Percentiles rank a stretch among this genome's conserved stretches.
phyloP scores from a whole-genome alignment of 2,329 filamentous ascomycete species.

The Colletotrichum paranaense region DNA sequence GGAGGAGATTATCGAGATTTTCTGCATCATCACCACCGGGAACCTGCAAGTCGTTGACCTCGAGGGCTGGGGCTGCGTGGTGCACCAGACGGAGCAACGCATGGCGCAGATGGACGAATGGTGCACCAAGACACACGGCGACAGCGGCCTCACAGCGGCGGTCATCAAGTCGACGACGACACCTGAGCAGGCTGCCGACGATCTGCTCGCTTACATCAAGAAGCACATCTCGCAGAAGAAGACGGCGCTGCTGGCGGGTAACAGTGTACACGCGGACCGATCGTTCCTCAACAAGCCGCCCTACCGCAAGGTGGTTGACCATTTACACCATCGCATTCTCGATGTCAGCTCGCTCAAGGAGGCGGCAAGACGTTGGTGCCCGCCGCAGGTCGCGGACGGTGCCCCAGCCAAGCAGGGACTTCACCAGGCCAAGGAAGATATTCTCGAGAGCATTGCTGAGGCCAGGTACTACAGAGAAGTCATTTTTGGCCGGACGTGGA shows the following conservation, averaged over 20 bases:
- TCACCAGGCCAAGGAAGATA: constrained; percentile 89
- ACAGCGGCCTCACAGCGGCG: constrained; percentile 83
- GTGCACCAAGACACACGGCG: constrained; percentile 84
- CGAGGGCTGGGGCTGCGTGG: constrained; percentile 80
- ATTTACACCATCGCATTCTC: constrained; percentile 90
- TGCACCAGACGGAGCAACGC: constrained; percentile 77
- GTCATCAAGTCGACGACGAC: constrained; percentile 80
- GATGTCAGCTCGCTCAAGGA: constrained; percentile 96
- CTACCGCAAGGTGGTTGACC: constrained; percentile 77
- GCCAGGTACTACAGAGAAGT: constrained; percentile 82
- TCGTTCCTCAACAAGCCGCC: constrained; percentile 81
- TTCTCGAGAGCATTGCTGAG: constrained; percentile 94
- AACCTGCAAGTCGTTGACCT: constrained; percentile 81
- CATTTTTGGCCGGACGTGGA: constrained; percentile 66
- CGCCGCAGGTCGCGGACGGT: constrained; percentile 65
- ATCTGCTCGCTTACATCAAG: constrained; percentile 82
- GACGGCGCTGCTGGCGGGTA: constrained; percentile 84
- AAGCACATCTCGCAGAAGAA: constrained; percentile 74
- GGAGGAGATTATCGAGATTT: constrained; percentile 91
- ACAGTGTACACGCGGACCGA: constrained; percentile 91
- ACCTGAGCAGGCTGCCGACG: constrained; percentile 76
- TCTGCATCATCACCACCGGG: constrained; percentile 89
- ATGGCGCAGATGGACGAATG: constrained; percentile 88
- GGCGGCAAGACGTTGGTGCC: constrained; percentile 84
- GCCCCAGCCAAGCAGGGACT: constrained; percentile 79